These are phyloP conservation scores for Favolaschia claudopus DNA, from an alignment of 768 basidiomycete genomes.

Conservation along the genomic window DNA sequence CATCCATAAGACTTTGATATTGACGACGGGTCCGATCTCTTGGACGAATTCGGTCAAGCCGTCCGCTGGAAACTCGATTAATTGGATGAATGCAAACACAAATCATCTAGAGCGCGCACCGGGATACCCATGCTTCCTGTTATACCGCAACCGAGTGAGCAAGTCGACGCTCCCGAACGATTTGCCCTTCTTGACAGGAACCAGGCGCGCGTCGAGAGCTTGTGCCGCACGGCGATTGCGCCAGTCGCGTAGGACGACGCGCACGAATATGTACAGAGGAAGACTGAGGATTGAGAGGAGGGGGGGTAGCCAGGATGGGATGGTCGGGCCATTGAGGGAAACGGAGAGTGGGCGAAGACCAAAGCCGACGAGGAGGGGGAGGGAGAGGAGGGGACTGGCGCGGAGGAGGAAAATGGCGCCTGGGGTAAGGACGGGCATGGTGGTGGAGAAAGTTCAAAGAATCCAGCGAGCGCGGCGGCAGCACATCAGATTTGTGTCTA, in stretches of 20 bases:
- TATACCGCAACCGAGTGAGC: slow-evolving; percentile 26
- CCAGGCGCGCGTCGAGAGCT: slow-evolving; percentile 34
- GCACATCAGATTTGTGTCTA: too few relatives aligned
- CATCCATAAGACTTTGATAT: slow-evolving; percentile 25
- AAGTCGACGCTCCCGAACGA: slow-evolving; percentile 39
- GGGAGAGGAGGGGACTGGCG: not conserved
- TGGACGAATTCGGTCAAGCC: slow-evolving; percentile 10
- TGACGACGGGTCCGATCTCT: slow-evolving; percentile 23
- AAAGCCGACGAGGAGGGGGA: not conserved
- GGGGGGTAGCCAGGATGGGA: not conserved
- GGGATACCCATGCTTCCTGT: slow-evolving; percentile 39
- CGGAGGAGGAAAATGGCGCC: not conserved
- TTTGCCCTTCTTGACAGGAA: slow-evolving; percentile 29
- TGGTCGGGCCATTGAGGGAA: not conserved
- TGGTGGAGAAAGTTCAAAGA: not conserved
- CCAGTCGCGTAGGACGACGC: not conserved
- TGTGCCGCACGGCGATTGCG: slow-evolving; percentile 7
- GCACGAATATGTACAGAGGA: not conserved
- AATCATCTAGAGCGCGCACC: slow-evolving; percentile 24
- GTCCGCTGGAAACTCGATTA: not conserved
- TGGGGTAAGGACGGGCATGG: not conserved
- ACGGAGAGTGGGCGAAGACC: not conserved
- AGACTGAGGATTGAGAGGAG: not conserved
- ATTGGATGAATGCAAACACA: not conserved
- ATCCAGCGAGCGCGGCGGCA: too few relatives aligned